Base-by-base conservation (phyloP, 2,329 filamentous ascomycete species). In the Fusarium avenaceum region DNA sequence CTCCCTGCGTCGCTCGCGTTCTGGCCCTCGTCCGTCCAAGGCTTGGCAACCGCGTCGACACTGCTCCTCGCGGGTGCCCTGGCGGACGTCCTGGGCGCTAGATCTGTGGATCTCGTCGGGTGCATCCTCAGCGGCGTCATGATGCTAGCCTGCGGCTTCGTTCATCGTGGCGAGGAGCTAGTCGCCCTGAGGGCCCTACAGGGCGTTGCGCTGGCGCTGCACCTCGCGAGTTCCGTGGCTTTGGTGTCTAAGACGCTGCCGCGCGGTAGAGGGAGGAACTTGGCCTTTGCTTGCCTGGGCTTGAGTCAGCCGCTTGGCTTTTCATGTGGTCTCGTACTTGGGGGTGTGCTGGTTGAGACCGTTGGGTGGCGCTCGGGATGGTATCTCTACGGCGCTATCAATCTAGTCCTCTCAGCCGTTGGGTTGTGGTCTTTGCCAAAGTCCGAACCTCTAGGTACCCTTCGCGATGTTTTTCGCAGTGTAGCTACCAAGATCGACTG, bases 341-440 rank as follows among this genome's bases (percentile, higher is more conserved):
- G 81, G 11, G 85, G 85, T 14, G 72, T 86, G 2, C 73, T 86
- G 14, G 76, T 82, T 7, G 80, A 85, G 43, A 79, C 77, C 0
- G 70, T 81, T 6, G 84, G 83, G 2, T 86, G 85, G 85, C 76
- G 84, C 6, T 76, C 77, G 2, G 82, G 80, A 5, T 86, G 81
- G 69, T 86, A 83, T 55, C 56, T 82, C 13, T 75, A 74, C 22
- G 78, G 76, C 3, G 76, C 68, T 9, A 47, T 84, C 2, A 77
- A 76, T 2, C 63, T 83, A 13, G 61, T 75, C 1, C 65, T 82
- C 4, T 79, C 81, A 19, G 39, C 75, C 0, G 65, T 79, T 22
- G 79, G 78, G 2, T 59, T 80, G 20, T 80, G 77, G 76, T 75
- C 71, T 20, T 43, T 82, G 48, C 80, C 80, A 2, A 67, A 64